A percentile compares a stretch with the other conserved stretches of the same genome.
phyloP scores from a whole-genome alignment of 495 filamentous ascomycete genomes.

The Entonaema liquescens region DNA sequence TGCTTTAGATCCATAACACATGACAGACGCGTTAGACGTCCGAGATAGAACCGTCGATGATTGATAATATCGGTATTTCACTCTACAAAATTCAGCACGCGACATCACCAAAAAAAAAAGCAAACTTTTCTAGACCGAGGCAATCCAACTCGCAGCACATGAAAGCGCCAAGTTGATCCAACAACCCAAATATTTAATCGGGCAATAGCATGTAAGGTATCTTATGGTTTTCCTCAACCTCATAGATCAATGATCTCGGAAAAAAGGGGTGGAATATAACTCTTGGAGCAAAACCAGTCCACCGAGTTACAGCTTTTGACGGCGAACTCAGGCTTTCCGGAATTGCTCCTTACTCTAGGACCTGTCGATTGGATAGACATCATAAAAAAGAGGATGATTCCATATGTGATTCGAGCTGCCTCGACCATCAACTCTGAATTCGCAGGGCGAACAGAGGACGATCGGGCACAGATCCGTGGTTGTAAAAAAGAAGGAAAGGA shows the following conservation, averaged over 20 bases:
- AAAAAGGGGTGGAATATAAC: conserved; percentile 89
- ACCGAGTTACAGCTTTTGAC: conserved; percentile 70
- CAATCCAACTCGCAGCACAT: neutral
- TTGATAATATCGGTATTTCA: neutral
- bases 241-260: conserved; percentile 83
- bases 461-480: conserved; percentile 84
- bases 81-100: neutral
- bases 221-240: conserved; percentile 88
- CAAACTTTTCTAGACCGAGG: neutral
- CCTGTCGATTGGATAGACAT: conserved; percentile 94
- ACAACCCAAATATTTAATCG: neutral
- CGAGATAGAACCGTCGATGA: conserved; percentile 21
- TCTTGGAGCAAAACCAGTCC: conserved; percentile 67
- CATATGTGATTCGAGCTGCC: conserved; percentile 83
- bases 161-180: neutral
- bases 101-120: conserved; percentile 1
- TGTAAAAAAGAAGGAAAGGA: conserved; percentile 56
- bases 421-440: conserved; percentile 77
- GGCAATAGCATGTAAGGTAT: conserved; percentile 67
- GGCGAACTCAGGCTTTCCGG: conserved; percentile 72
- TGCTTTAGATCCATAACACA: neutral
- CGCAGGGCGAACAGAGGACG: conserved; percentile 67
- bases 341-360: conserved; percentile 75
- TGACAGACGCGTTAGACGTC: neutral
- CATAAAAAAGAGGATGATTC: conserved; percentile 75